Evolutionary conservation across 345 rosid species (phyloP).

Genomic region (Citrus unshiu): DNA sequence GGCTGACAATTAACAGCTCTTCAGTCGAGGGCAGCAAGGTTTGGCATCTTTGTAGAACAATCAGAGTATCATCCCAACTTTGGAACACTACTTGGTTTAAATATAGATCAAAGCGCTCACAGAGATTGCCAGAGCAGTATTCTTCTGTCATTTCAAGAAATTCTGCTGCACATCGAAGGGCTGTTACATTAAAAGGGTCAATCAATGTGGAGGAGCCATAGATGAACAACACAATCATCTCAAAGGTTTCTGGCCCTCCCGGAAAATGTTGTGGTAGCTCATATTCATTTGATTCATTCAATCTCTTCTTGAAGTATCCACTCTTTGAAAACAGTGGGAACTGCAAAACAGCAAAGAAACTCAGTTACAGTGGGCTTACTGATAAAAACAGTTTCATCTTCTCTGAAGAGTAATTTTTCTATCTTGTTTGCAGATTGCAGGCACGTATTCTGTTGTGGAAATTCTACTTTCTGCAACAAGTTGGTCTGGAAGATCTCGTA

Average conservation of each 20-base stretch:
- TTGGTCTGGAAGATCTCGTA: not conserved
- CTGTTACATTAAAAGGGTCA: constrained; percentile 68
- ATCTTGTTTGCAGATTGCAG: not conserved
- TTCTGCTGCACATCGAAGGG: constrained; percentile 70
- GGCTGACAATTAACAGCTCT: constrained; percentile 67
- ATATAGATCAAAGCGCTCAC: constrained; percentile 66
- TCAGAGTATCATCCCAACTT: constrained; percentile 71
- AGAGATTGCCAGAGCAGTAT: constrained; percentile 50
- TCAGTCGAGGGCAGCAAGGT: constrained; percentile 52
- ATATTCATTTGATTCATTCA: constrained; percentile 39
- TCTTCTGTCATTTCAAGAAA: constrained; percentile 77
- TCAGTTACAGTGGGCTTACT: not conserved
- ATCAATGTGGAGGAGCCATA: constrained; percentile 66
- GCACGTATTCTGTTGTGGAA: not conserved
- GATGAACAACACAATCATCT: constrained; percentile 56
- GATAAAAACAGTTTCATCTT: not conserved
- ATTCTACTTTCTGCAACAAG: not conserved
- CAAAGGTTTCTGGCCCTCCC: constrained; percentile 76
- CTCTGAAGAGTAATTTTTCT: not conserved
- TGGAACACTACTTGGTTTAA: constrained; percentile 78
- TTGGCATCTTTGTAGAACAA: constrained; percentile 64
- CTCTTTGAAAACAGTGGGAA: constrained; percentile 56
- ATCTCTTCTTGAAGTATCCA: constrained; percentile 60
- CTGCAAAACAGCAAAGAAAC: constrained; percentile 34
- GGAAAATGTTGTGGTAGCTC: constrained; percentile 63